These are phyloP conservation scores for Paramyrothecium roridum DNA, from an alignment of 2,329 filamentous ascomycete genomes.

Conservation along the genomic window DNA sequence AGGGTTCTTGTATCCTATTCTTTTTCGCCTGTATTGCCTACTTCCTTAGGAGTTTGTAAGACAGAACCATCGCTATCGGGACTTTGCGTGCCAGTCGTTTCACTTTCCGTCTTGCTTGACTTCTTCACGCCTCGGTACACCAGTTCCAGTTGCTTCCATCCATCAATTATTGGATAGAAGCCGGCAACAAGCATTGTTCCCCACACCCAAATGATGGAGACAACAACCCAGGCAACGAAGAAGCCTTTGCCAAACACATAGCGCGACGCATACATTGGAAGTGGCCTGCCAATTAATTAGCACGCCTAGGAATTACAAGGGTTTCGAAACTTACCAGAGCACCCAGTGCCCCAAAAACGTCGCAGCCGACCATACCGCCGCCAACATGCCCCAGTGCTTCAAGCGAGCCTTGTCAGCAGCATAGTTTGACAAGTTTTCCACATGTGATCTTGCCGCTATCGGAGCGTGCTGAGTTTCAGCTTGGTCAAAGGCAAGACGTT, in stretches of 20 bases:
- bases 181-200: slow-evolving; percentile 44
- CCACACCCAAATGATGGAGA: slow-evolving; percentile 53
- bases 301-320: not conserved
- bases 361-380: slow-evolving; percentile 32
- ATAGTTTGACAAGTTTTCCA: slow-evolving; percentile 19
- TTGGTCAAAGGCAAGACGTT: slow-evolving; percentile 34
- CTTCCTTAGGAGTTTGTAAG: no score
- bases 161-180: slow-evolving; percentile 48
- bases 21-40: no score
- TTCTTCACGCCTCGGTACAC: slow-evolving; percentile 10
- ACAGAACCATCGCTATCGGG: no score
- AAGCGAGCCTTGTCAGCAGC: slow-evolving; percentile 28
- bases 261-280: slow-evolving; percentile 50
- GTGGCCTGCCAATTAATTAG: slow-evolving; percentile 25
- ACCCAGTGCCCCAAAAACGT: slow-evolving; percentile 53
- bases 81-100: not conserved
- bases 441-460: slow-evolving; percentile 16
- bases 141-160: slow-evolving; percentile 22
- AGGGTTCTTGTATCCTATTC: no score
- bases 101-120: not conserved
- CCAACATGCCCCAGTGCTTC: slow-evolving; percentile 38
- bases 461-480: slow-evolving; percentile 5
- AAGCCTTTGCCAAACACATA: slow-evolving; percentile 47
- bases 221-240: slow-evolving; percentile 46
- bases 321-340: slow-evolving; percentile 34